Evolutionary conservation across 768 basidiomycete species (phyloP).

Genomic region (Tulasnella sp.): DNA sequence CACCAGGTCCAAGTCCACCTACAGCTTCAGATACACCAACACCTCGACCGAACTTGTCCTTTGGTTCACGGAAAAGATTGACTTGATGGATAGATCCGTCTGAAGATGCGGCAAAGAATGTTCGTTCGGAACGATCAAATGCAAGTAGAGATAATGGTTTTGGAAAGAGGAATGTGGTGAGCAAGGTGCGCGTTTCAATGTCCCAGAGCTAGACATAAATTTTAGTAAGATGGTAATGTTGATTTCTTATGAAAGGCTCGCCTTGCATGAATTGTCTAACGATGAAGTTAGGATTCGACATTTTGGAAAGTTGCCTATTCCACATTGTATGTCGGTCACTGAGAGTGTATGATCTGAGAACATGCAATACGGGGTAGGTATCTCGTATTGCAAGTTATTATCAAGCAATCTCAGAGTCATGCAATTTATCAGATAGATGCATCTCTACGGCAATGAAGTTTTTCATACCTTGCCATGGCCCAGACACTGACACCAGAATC

Average conservation of each 20-base stretch:
- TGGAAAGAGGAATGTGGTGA: conserved; percentile 83
- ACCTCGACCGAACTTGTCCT: conserved; percentile 38
- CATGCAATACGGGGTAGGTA: conserved; percentile 62
- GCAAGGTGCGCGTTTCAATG: conserved; percentile 52
- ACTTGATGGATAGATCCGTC: conserved; percentile 68
- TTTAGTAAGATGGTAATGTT: conserved; percentile 16
- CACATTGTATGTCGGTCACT: conserved; percentile 67
- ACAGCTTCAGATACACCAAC: conserved; percentile 41
- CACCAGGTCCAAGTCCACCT: conserved; percentile 58
- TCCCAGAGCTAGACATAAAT: conserved; percentile 61
- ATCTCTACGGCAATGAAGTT: background rate
- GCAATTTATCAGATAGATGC: background rate
- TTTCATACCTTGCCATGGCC: conserved; percentile 64
- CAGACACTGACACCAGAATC: conserved; percentile 85
- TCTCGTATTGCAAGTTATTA: conserved; percentile 57
- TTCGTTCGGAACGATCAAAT: conserved; percentile 74
- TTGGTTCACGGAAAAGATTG: conserved; percentile 56
- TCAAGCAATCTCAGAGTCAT: conserved; percentile 53
- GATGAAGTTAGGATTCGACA: conserved; percentile 71
- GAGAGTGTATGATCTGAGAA: conserved; percentile 88
- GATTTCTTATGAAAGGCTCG: conserved; percentile 26
- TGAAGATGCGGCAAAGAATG: conserved; percentile 74
- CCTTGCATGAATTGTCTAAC: conserved; percentile 85
- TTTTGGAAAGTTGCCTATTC: conserved; percentile 63
- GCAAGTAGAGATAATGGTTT: conserved; percentile 53